Evolutionary conservation across 176 grass and related monocot species (phyloP).

Genomic region (Rhipidocladum racemiflorum): DNA sequence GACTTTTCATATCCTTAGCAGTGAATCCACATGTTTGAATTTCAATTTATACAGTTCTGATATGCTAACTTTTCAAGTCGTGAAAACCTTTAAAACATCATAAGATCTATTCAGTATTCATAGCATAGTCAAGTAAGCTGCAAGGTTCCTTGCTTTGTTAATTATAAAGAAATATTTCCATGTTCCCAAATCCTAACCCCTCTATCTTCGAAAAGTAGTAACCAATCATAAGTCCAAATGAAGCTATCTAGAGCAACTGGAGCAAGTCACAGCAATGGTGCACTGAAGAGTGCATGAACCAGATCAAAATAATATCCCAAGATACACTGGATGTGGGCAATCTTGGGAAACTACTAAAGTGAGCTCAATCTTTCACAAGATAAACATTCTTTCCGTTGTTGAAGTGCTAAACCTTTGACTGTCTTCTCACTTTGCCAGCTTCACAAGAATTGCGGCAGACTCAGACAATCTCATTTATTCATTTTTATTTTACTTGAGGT

Average conservation of each 20-base stretch:
- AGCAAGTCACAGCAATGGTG: neutral
- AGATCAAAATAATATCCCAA: neutral
- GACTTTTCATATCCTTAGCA: too few species aligned
- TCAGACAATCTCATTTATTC: neutral
- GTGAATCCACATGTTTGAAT: neutral
- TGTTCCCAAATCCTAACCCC: too few species aligned
- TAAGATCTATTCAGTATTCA: neutral
- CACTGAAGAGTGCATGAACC: neutral
- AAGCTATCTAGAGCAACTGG: neutral
- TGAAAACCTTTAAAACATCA: neutral
- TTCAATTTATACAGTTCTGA: neutral
- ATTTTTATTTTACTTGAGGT: neutral
- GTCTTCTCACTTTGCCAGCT: neutral
- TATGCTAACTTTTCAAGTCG: neutral
- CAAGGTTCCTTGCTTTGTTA: neutral
- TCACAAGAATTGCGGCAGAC: neutral
- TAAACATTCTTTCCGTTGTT: conserved; percentile 23
- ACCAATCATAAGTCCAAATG: neutral
- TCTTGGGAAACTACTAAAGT: conserved; percentile 7
- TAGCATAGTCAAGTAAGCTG: neutral
- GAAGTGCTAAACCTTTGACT: neutral
- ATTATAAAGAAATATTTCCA: neutral
- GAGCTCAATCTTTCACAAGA: conserved; percentile 13
- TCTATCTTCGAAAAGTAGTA: neutral
- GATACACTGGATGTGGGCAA: neutral